These are phyloP conservation scores for Plasmodium vinckei DNA, from an alignment of 169 alveolate species.

Conservation along the genomic window DNA sequence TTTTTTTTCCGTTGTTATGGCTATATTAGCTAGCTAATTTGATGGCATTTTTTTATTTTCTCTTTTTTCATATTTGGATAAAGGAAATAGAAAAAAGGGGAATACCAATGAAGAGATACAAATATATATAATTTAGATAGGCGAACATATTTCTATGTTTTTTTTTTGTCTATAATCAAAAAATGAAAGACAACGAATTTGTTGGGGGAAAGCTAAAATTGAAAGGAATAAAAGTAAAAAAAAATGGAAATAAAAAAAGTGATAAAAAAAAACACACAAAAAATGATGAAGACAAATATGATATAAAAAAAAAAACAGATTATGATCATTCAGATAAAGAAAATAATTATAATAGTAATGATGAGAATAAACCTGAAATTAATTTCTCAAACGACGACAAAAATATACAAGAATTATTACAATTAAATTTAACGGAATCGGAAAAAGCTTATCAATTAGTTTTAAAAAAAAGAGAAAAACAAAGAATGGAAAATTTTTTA, in stretches of 20 bases:
- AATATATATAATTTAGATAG: not conserved
- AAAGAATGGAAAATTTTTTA: slow-evolving; percentile 83
- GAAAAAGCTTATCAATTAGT: slow-evolving; percentile 87
- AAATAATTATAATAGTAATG: not conserved
- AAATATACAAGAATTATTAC: slow-evolving; percentile 46
- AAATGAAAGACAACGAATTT: slow-evolving; percentile 70
- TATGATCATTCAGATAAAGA: not conserved
- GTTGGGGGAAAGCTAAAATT: slow-evolving; percentile 69
- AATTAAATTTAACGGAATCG: slow-evolving; percentile 77
- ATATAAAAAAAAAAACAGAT: not conserved
- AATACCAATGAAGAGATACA: not conserved
- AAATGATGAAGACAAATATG: slow-evolving; percentile 8
- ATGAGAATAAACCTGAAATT: not conserved
- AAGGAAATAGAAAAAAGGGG: not conserved
- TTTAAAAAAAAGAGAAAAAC: slow-evolving; percentile 84
- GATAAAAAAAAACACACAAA: slow-evolving; percentile 5
- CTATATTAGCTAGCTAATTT: not conserved
- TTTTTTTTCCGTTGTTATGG: not conserved
- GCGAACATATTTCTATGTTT: not conserved
- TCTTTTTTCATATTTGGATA: not conserved
- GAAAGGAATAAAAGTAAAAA: slow-evolving; percentile 20
- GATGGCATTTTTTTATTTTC: not conserved
- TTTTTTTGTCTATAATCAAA: slow-evolving; percentile 1
- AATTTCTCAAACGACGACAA: slow-evolving; percentile 1
- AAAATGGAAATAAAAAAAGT: not conserved